Evolutionary conservation across 2,329 filamentous ascomycete genomes (phyloP), one percentile per base, ranked within the genome.

Genomic region (Endoconidiophora polonica): DNA sequence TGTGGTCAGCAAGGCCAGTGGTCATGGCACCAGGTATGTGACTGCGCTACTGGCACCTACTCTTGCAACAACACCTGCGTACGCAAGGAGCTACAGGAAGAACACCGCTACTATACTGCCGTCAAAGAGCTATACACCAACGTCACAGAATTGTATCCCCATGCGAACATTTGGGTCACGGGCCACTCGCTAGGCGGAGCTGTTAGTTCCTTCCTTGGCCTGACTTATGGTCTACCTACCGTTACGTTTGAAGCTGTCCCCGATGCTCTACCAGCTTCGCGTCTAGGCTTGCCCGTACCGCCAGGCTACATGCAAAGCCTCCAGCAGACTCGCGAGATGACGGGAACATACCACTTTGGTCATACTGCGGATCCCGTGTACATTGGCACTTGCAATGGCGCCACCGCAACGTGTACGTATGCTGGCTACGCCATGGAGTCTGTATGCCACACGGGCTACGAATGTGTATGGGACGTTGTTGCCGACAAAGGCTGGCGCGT

Each of bases 341-440:
- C 86, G 0, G 88, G 86, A 10, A 73, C 83, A 0, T 93, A 79
- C 60, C 91, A 98, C 63, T 90, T 95, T 61, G 91, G 91, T 3
- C 88, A 96, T 59, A 96, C 87, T 0, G 91, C 91, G 0, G 91
- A 98, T 63, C 91, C 91, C 0, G 80, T 98, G 33, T 98, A 82
- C 59, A 88, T 95, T 68, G 91, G 91, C 29, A 85, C 81, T 0
- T 96, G 91, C 66, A 95, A 94, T 59, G 85, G 84, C 29, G 86
- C 85, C 2, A 87, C 85, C 2, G 88, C 90, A 2, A 79, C 82
- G 9, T 96, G 91, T 63, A 91, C 88, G 0, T 79, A 94, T 59
- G 90, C 80, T 1, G 91, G 91, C 0, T 98, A 96, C 62, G 88
- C 91, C 1, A 75, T 98, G 71, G 87, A 98, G 64, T 83, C 86